Evolutionary conservation across 441 rosid genomes (phyloP).

Genomic region (Mallotus repandus): DNA sequence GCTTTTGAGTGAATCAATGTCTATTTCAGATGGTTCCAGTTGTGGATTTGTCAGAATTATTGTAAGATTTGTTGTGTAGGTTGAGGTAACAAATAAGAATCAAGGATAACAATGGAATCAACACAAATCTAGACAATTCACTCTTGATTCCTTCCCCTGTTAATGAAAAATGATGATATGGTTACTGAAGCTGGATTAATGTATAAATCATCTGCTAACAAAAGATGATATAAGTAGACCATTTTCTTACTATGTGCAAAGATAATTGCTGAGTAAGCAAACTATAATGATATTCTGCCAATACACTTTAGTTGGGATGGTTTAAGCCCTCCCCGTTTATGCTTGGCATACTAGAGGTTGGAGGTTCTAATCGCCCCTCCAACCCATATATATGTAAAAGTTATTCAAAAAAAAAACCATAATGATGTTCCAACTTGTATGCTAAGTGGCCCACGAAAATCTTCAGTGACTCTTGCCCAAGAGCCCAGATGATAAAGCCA

Average conservation of each 20-base stretch:
- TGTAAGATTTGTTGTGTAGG: constrained; percentile 11
- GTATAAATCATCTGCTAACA: not conserved
- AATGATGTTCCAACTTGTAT: constrained; percentile 18
- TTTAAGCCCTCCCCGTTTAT: too few relatives aligned
- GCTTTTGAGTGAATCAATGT: not conserved
- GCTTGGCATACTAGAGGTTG: too few relatives aligned
- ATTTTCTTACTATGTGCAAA: constrained; percentile 14
- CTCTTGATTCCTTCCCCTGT: constrained; percentile 10
- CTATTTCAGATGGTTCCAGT: not conserved
- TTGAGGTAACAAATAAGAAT: constrained; percentile 5
- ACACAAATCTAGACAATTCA: constrained; percentile 9
- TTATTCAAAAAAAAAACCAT: too few relatives aligned
- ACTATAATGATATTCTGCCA: constrained; percentile 5
- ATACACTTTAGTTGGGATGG: too few relatives aligned
- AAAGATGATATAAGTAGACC: not conserved
- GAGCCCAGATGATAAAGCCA: constrained; percentile 3
- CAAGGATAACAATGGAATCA: constrained; percentile 15
- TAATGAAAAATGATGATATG: not conserved
- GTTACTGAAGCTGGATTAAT: not conserved
- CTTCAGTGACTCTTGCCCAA: not conserved
- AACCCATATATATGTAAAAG: too few relatives aligned
- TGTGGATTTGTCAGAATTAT: constrained; percentile 10
- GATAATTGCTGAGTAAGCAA: constrained; percentile 7
- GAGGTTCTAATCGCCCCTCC: too few relatives aligned
- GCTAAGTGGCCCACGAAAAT: not conserved